Evolutionary conservation across 257 asterid genomes (phyloP), one percentile per base, ranked within the genome.

Genomic region (Gentiana macrophylla): DNA sequence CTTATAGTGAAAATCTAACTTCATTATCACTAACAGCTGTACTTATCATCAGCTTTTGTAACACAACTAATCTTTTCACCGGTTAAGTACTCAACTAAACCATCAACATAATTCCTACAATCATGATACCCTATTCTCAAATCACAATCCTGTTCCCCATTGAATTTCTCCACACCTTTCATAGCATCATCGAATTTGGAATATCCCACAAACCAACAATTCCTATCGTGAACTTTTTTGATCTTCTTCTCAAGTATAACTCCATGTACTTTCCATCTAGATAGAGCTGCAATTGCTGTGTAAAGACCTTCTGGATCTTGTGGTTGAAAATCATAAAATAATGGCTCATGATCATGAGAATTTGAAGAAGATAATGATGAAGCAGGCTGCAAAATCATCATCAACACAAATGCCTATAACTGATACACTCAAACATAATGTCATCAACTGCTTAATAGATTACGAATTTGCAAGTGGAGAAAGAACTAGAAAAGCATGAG

Each of bases 321-420:
- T 5, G 97, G 97, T 69, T 86, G 97, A 55, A 89, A 89, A 69
- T 89, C 94, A 66, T 66, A 84, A 32, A 78, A 94, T 51, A 73
- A 3, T 15, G 62, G 86, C 79, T 70, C 41, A 15, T 45, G 45
- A 0, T 52, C 15, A 13, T 43, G 47, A 49, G 24, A 24, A 24
- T 24, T 24, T 24, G 43, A 5, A 0, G 68, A 63, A 2, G 76
- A 48, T 35, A 75, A 57, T 2, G 78, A 48, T 35, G 77, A 60
- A 9, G 64, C 35, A 59, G 46, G 9, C 46, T 41, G 10, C 46
- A 41, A 41, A 41, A 5, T 5, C 1, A 41, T 41, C 46, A 41
- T 41, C 46, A 1, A 41, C 2, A 10, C 46, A 41, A 10, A 41
- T 2, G 24, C 8, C 46, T 5, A 10, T 41, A 41, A 41, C 9